A percentile compares a stretch with the other conserved stretches of the same genome.
Conservation (phyloP, 179 eudicot species). For the Drosera spatulata region DNA sequence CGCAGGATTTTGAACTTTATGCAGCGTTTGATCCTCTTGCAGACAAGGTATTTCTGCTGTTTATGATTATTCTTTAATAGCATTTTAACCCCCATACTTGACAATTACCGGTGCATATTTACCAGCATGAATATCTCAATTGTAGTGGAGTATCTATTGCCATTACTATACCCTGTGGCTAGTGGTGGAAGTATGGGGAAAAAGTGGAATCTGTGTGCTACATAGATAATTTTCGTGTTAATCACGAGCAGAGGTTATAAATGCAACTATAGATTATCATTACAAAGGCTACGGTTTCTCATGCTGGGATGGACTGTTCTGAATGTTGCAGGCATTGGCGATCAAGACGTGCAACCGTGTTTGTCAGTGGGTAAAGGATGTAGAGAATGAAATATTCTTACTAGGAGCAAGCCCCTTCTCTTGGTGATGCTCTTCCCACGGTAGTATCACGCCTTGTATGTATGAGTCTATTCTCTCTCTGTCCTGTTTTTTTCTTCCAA, state of each 20-base stretch:
- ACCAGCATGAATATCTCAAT: too few relatives aligned
- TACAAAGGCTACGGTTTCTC: too few relatives aligned
- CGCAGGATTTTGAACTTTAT: slow-evolving; percentile 91
- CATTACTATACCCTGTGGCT: too few relatives aligned
- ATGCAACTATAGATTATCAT: too few relatives aligned
- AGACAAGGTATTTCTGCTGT: slow-evolving; percentile 58
- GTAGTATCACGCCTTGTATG: neutral
- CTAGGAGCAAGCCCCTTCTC: slow-evolving; percentile 92
- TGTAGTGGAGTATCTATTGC: too few relatives aligned
- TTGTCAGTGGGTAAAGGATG: slow-evolving; percentile 93
- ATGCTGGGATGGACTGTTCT: too few relatives aligned
- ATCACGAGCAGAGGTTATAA: too few relatives aligned
- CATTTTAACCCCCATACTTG: too few relatives aligned
- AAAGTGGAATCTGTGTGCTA: too few relatives aligned
- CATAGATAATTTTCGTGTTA: too few relatives aligned
- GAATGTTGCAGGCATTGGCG: slow-evolving; percentile 65
- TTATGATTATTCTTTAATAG: neutral
- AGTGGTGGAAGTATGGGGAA: too few relatives aligned
- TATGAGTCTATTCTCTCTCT: neutral
- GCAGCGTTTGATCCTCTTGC: slow-evolving; percentile 98
- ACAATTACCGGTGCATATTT: too few relatives aligned
- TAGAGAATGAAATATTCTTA: slow-evolving; percentile 87
- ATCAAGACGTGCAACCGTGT: slow-evolving; percentile 85
- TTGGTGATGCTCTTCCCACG: slow-evolving; percentile 38
- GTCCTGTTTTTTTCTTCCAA: neutral